Base-by-base conservation (phyloP, 2,329 filamentous ascomycete species). In the Hypocreales sp. region DNA sequence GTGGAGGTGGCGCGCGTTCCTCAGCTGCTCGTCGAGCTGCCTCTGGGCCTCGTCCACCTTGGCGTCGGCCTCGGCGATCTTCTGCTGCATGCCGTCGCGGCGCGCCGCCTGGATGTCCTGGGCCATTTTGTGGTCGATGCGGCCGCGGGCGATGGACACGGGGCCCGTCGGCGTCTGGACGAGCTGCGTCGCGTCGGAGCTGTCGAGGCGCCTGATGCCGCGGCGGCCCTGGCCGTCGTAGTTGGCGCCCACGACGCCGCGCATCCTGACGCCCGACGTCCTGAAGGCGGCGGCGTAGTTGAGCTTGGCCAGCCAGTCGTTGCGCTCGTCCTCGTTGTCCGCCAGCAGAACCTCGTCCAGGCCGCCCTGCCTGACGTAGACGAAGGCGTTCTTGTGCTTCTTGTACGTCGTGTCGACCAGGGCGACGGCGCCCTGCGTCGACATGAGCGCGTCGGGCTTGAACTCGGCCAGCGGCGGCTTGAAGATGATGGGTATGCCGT, bases 271-370 rank as follows among this genome's bases (percentile, higher is more conserved):
- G 9, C 87, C 86, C 5, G 86, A 82, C 1, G 84, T 92, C 39
- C 83, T 72, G 50, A 95, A 95, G 1, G 90, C 82, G 7, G 90
- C 86, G 19, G 87, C 87, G 47, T 95, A 95, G 48, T 98, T 98
- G 33, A 98, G 67, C 44, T 93, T 90, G 7, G 80, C 81, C 16
- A 98, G 61, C 90, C 90, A 98, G 46, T 98, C 90, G 42, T 94
- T 92, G 66, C 92, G 75, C 42, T 98, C 90, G 2, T 72, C 62
- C 42, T 98, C 90, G 28, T 73, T 83, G 41, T 94, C 86, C 5
- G 90, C 87, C 12, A 95, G 60, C 20, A 98, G 77, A 1, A 87
- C 76, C 47, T 98, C 90, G 44, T 98, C 87, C 21, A 86, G 61
- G 1, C 83, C 80, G 27, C 80, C 79, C 37, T 90, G 81, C 17